Conservation (phyloP, 257 asterid species). For the Nicotiana attenuata region DNA sequence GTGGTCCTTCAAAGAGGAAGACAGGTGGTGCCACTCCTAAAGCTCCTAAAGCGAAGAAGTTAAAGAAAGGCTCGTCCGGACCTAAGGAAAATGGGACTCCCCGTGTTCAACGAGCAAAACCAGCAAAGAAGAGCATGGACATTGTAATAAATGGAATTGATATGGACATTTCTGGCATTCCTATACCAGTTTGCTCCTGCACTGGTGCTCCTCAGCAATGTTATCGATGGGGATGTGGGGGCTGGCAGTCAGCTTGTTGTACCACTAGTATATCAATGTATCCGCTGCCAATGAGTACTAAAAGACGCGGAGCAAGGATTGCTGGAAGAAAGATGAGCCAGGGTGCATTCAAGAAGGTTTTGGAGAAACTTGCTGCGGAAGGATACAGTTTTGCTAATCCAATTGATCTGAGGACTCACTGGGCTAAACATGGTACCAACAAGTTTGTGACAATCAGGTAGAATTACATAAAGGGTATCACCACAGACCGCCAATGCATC, state of each 20-base stretch:
- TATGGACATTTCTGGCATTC: slow-evolving; percentile 82
- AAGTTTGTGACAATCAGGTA: slow-evolving; percentile 93
- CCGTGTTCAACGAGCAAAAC: slow-evolving; percentile 53
- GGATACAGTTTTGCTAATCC: slow-evolving; percentile 72
- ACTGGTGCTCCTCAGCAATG: slow-evolving; percentile 96
- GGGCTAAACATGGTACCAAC: slow-evolving; percentile 99
- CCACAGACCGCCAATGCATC: slow-evolving; percentile 21
- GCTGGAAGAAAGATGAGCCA: slow-evolving; percentile 99
- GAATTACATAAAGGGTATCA: slow-evolving; percentile 18
- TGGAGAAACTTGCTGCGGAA: slow-evolving; percentile 81
- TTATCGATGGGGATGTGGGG: slow-evolving; percentile 97
- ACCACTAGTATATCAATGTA: slow-evolving; percentile 87
- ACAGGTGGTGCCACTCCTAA: slow-evolving; percentile 43
- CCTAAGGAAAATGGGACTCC: slow-evolving; percentile 55
- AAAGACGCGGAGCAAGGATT: slow-evolving; percentile 90
- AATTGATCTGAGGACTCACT: slow-evolving; percentile 80
- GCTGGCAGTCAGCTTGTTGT: slow-evolving; percentile 98
- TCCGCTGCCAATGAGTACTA: slow-evolving; percentile 93
- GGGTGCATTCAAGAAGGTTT: slow-evolving; percentile 93
- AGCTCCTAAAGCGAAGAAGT: slow-evolving; percentile 62
- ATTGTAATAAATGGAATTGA: slow-evolving; percentile 79
- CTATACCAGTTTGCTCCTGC: slow-evolving; percentile 90
- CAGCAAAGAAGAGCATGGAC: slow-evolving; percentile 69
- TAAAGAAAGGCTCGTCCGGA: slow-evolving; percentile 43
- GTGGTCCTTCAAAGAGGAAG: slow-evolving; percentile 54